phyloP scores from a whole-genome alignment of 2,329 filamentous ascomycete genomes.

The Cladophialophora bantiana region DNA sequence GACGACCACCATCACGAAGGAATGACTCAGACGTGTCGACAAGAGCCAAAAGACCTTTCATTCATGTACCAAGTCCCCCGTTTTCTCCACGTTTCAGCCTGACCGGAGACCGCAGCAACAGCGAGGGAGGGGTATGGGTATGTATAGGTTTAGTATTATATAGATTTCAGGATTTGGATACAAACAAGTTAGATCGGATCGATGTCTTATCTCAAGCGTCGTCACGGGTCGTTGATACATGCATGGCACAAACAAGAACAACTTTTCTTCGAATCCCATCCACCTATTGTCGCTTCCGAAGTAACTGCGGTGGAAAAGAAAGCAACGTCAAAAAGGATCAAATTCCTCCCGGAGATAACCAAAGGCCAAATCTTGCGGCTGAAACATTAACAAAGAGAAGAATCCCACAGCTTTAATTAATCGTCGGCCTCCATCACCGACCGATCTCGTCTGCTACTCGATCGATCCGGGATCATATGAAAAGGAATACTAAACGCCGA shows the following conservation, averaged over 20 bases:
- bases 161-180: conserved; percentile 3
- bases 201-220: background rate
- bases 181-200: background rate
- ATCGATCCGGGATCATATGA: conserved; percentile 39
- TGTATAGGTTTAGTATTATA: background rate
- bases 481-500: conserved; percentile 37
- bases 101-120: background rate
- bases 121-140: background rate
- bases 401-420: background rate
- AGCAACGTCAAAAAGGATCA: background rate
- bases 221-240: conserved; percentile 19
- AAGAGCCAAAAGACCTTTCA: background rate
- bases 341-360: background rate
- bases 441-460: conserved; percentile 36
- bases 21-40: background rate
- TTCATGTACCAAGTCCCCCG: too few species aligned
- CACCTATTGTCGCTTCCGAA: background rate
- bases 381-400: background rate
- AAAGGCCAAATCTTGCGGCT: background rate
- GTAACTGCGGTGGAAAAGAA: background rate
- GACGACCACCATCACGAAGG: background rate
- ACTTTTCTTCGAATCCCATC: conserved; percentile 23
- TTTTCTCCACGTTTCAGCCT: background rate
- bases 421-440: conserved; percentile 30
- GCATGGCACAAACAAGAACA: conserved; percentile 12